Evolutionary conservation across 129 eudicot species (phyloP).

Genomic region (Escallonia rubra): DNA sequence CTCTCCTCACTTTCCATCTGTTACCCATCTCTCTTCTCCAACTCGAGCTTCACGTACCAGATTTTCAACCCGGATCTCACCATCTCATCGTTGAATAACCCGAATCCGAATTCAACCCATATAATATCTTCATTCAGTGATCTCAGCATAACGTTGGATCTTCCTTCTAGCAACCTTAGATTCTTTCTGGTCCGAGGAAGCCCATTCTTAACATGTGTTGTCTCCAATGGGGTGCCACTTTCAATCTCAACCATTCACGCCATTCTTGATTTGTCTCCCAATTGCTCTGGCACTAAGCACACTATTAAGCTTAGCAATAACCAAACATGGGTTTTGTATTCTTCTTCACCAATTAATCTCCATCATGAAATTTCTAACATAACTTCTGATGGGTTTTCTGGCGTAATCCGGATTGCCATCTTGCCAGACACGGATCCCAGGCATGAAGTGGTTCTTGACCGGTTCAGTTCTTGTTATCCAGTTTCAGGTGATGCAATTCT

Average conservation of each 20-base stretch:
- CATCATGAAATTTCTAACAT: conserved; percentile 38
- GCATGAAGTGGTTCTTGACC: conserved; percentile 53
- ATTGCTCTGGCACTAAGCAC: conserved; percentile 41
- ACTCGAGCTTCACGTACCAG: conserved; percentile 57
- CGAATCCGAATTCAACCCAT: conserved; percentile 45
- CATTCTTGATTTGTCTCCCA: conserved; percentile 44
- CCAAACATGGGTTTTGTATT: conserved; percentile 79
- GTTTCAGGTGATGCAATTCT: conserved; percentile 60
- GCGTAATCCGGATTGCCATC: conserved; percentile 56
- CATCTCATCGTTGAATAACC: conserved; percentile 39
- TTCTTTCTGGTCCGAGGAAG: conserved; percentile 86
- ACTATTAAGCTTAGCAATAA: conserved; percentile 53
- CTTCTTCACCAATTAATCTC: conserved; percentile 53
- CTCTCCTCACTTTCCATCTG: conserved; percentile 62
- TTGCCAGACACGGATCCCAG: conserved; percentile 32
- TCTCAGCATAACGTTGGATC: conserved; percentile 67
- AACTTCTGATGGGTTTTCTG: conserved; percentile 45
- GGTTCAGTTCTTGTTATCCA: conserved; percentile 81
- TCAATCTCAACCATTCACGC: conserved; percentile 73
- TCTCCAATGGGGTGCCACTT: conserved; percentile 16
- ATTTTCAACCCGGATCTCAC: conserved; percentile 62
- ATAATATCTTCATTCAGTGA: conserved; percentile 56
- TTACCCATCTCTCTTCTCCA: conserved; percentile 64
- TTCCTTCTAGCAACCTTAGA: conserved; percentile 52
- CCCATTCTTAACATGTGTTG: conserved; percentile 66